Evolutionary conservation across 306 rosid genomes (phyloP), one percentile per base, ranked within the genome.

Genomic region (Cercis canadensis): DNA sequence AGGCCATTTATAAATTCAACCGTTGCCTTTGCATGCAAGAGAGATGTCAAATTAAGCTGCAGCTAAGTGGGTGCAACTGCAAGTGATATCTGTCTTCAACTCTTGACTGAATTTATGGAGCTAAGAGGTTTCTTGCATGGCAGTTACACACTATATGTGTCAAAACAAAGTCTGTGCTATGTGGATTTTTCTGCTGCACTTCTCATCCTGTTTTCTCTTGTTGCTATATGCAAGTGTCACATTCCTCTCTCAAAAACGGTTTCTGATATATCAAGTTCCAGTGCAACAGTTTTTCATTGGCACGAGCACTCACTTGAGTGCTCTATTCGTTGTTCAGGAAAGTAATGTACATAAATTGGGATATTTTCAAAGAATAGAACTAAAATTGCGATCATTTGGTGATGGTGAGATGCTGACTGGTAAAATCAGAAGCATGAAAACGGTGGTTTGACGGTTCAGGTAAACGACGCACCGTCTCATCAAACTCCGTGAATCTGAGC

Each of bases 81-180:
- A 44, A 60, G 21, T 59, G 47, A 33, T 17, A 36, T 59, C 9
- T 29, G 18, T 40, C 34, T 12, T 61, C 33, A 32, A 37, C 54
- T 31, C 59, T 10, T 16, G 45, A 43, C 43, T 53, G 41, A 70
- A 62, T 67, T 64, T 49, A 65, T 57, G 64, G 63, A 40, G 24
- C 50, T 24, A 24, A 24, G 29, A 24, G 29, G 29, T 24, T 15
- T 69, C 49, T 46, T 46, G 37, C 21, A 41, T 44, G 58, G 51
- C 16, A n/a, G 66, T 65, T 57, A 41, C 51, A 43, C 29, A 3
- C 1, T 24, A 12, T 47, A 54, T 46, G 62, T 37, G 72, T 62
- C 57, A 36, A 61, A 46, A 41, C 8, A 9, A 37, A 11, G 57
- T 5, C 33, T 11, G 29, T 6, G 18, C 43, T 4, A 14, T 11